These are phyloP conservation scores for Aspergillus bertholletiae DNA, from an alignment of 495 filamentous ascomycete genomes.

Conservation along the genomic window DNA sequence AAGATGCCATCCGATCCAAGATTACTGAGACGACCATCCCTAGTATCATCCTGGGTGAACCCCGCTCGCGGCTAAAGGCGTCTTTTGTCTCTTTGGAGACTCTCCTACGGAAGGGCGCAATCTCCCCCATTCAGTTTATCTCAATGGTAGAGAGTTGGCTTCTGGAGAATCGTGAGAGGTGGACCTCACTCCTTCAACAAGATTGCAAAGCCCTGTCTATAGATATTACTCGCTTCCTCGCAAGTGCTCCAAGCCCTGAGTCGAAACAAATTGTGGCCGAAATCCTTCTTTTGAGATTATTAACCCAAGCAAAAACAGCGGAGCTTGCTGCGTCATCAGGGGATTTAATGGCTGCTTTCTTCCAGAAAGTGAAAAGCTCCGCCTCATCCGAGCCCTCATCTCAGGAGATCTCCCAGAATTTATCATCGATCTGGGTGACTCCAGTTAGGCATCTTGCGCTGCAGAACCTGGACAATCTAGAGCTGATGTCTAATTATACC, in stretches of 20 bases:
- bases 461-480: slow-evolving; percentile 51
- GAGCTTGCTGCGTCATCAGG: slow-evolving; percentile 64
- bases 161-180: slow-evolving; percentile 22
- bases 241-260: slow-evolving; percentile 4
- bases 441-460: slow-evolving; percentile 37
- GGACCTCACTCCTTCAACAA: slow-evolving; percentile 27
- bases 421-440: slow-evolving; percentile 32
- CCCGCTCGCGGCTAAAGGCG: slow-evolving; percentile 37
- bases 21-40: slow-evolving; percentile 28
- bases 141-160: slow-evolving; percentile 32
- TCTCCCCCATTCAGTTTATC: slow-evolving; percentile 29
- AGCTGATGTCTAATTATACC: slow-evolving; percentile 68
- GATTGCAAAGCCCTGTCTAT: slow-evolving; percentile 27
- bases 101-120: slow-evolving; percentile 36
- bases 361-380: slow-evolving; percentile 41
- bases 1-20: slow-evolving; percentile 14
- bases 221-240: slow-evolving; percentile 13
- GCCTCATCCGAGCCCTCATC: slow-evolving; percentile 16
- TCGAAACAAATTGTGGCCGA: slow-evolving; percentile 20
- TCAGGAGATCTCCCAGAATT: slow-evolving; percentile 1
- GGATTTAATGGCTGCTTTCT: slow-evolving; percentile 57
- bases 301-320: slow-evolving; percentile 38
- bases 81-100: slow-evolving; percentile 40
- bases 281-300: slow-evolving; percentile 34
- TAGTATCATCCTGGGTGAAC: slow-evolving; percentile 37